Base-by-base conservation (phyloP, 768 basidiomycete genomes). In the Mycena floridula region DNA sequence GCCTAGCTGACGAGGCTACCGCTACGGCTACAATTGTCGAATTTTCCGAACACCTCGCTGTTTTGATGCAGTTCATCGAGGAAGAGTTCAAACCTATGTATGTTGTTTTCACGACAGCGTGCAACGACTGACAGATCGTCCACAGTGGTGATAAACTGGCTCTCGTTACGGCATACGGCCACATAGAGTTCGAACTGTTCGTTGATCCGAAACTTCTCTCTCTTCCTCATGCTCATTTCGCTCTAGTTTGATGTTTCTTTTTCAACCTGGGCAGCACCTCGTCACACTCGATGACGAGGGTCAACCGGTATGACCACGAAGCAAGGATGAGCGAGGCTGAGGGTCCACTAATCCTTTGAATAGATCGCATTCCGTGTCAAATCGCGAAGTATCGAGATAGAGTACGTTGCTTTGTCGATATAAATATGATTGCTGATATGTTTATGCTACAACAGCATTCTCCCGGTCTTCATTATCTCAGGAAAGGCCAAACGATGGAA, bases 121-220 rank as follows among this genome's bases (percentile, higher is more conserved):
- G 16, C n/a, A n/a, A n/a, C n/a, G n/a, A n/a, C n/a, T n/a, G n/a
- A n/a, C 12, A 21, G 0, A 23, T 37, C 40, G 16, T 35, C n/a
- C 38, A 12, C 36, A 56, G 54, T 21, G 47, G 48, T 20, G 40
- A 48, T 16, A 35, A 44, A 18, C 37, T 56, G 12, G 43, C 35
- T 32, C 44, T 55, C 16, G 40, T 46, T n/a, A 35, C 42, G 18
- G 41, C 44, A 7, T 51, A 52, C 28, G 54, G 51, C 7, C 45
- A 54, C 9, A 40, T 55, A 15, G 44, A 56, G 16, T 55, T 32
- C 28, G 54, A 55, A n/a, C 43, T 51, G 42, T 43, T 23, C 12
- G 44, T 5, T 45, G 11, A 20, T 3, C 43, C 27, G 3, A 15
- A 15, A 30, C 26, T 21, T 16, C 12, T 25, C 7, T 16, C 9